Conservation (phyloP, 1,139 yeast species). For the Yamadazyma sp. region DNA sequence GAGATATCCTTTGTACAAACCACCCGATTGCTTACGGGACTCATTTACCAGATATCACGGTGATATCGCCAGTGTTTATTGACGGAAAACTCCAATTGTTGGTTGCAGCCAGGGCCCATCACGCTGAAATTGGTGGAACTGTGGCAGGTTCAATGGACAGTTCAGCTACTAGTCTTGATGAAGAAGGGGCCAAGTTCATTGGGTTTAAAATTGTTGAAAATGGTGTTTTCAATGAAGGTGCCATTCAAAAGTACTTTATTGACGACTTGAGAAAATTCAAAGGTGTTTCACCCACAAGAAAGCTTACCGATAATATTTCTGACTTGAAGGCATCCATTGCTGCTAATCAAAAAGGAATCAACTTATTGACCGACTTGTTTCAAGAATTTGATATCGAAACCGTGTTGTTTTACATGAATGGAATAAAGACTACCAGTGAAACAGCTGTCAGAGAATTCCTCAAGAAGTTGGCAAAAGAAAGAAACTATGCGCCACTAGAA, state of each 20-base stretch:
- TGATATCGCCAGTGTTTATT: slow-evolving; percentile 21
- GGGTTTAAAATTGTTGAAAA: slow-evolving; percentile 55
- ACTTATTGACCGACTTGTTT: slow-evolving; percentile 47
- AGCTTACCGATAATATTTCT: slow-evolving; percentile 57
- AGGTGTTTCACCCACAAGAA: slow-evolving; percentile 62
- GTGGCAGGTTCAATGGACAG: slow-evolving; percentile 71
- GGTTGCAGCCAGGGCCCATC: slow-evolving; percentile 68
- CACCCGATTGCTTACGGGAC: slow-evolving; percentile 22
- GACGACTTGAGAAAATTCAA: slow-evolving; percentile 54
- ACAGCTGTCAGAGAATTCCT: slow-evolving; percentile 50
- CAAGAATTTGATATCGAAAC: slow-evolving; percentile 50
- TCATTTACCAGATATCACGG: slow-evolving; percentile 23
- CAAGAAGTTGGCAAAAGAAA: slow-evolving; percentile 29
- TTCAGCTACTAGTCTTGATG: slow-evolving; percentile 55
- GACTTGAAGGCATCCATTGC: slow-evolving; percentile 69
- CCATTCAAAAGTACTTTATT: slow-evolving; percentile 44
- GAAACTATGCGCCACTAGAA: slow-evolving; percentile 30
- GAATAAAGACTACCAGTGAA: slow-evolving; percentile 62
- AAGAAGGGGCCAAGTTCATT: slow-evolving; percentile 63
- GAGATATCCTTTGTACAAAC: slow-evolving; percentile 22
- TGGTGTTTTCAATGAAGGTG: slow-evolving; percentile 56
- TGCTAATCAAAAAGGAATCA: slow-evolving; percentile 64
- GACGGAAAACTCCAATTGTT: slow-evolving; percentile 49
- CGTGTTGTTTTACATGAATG: slow-evolving; percentile 60
- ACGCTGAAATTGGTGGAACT: slow-evolving; percentile 67